phyloP scores from a whole-genome alignment of 2,329 filamentous ascomycete species.

The Myriosclerotinia scirpicola region DNA sequence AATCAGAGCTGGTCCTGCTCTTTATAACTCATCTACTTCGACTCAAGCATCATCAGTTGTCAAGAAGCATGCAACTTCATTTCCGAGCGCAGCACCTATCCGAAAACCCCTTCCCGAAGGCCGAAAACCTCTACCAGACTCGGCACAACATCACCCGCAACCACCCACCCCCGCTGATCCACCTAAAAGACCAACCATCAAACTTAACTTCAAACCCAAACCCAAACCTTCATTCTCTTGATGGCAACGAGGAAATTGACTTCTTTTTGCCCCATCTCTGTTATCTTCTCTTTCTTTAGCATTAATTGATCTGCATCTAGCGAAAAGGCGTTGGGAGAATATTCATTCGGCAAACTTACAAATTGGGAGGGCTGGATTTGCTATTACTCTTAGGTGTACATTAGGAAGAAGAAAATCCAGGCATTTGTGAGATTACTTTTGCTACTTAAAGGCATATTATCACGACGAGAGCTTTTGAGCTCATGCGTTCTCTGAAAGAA shows the following conservation, averaged over 20 bases:
- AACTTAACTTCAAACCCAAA: conserved; percentile 27
- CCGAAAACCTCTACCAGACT: conserved; percentile 27
- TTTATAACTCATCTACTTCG: conserved; percentile 25
- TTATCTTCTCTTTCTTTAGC: conserved; percentile 1
- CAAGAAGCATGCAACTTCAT: background rate
- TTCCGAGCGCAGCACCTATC: background rate
- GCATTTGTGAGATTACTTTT: background rate
- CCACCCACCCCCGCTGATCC: conserved; percentile 4
- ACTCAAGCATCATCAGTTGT: conserved; percentile 17
- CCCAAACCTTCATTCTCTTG: conserved; percentile 16
- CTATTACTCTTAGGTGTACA: background rate
- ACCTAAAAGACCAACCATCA: conserved; percentile 18
- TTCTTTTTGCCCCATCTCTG: background rate
- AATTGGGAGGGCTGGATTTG: background rate
- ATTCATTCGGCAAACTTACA: conserved; percentile 19
- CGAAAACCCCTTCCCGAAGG: conserved; percentile 31
- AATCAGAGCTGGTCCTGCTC: conserved; percentile 24
- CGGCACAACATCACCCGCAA: conserved; percentile 4
- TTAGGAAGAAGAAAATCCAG: conserved; percentile 1
- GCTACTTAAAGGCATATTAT: background rate
- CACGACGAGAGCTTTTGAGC: background rate
- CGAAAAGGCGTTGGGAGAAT: conserved; percentile 32
- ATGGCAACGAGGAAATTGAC: background rate
- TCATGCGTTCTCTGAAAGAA: background rate
- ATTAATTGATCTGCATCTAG: conserved; percentile 33